These are phyloP conservation scores for Yarrowia sp. DNA, from an alignment of 805 yeast species.

Conservation along the genomic window DNA sequence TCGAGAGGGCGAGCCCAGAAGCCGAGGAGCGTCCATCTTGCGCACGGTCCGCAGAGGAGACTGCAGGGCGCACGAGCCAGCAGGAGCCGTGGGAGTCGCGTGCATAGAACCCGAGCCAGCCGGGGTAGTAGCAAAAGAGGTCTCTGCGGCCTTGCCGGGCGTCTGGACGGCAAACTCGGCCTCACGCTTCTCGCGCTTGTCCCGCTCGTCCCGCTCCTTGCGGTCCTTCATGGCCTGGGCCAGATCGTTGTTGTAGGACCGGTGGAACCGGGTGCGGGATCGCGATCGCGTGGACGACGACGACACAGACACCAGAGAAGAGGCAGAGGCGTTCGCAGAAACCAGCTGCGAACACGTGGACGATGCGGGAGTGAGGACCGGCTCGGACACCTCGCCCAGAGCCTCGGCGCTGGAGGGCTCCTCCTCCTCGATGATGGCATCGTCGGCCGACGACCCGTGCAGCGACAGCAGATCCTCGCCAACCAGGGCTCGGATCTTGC, in stretches of 20 bases:
- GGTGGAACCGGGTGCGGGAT: conserved; percentile 28
- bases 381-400: neutral
- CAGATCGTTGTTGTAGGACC: conserved; percentile 29
- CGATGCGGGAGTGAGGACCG: conserved; percentile 6
- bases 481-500: conserved; percentile 19
- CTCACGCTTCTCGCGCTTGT: conserved; percentile 7
- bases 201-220: conserved; percentile 22
- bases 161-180: conserved; percentile 1
- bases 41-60: conserved; percentile 20
- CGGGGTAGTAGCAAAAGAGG: neutral
- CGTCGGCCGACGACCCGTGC: conserved; percentile 7
- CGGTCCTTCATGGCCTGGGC: conserved; percentile 26
- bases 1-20: conserved; percentile 16
- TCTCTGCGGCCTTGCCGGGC: neutral
- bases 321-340: conserved; percentile 29
- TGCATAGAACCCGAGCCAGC: conserved; percentile 16
- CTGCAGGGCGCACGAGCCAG: neutral
- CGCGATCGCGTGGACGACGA: conserved; percentile 23
- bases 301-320: conserved; percentile 28
- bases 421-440: conserved; percentile 36
- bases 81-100: conserved; percentile 15
- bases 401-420: conserved; percentile 21
- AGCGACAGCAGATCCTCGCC: conserved; percentile 24
- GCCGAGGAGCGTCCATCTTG: conserved; percentile 19
- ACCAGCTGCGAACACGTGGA: conserved; percentile 27